phyloP scores from a whole-genome alignment of 352 stramenopile species.

The Aphanomyces astaci region DNA sequence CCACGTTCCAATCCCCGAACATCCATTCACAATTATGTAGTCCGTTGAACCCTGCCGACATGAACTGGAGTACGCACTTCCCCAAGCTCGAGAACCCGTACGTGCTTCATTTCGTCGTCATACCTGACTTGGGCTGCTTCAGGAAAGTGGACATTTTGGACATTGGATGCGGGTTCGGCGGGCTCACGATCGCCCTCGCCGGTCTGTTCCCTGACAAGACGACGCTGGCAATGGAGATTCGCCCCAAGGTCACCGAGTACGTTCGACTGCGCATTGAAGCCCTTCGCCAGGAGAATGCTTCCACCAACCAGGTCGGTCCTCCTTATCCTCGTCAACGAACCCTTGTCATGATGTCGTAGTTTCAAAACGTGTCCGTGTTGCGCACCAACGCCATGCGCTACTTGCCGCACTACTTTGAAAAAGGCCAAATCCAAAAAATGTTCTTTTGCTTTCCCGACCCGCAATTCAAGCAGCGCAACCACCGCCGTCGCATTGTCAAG shows the following conservation, averaged over 20 bases:
- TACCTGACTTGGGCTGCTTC: too few relatives aligned
- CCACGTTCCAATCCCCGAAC: background rate
- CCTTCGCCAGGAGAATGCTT: constrained; percentile 62
- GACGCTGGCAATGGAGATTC: constrained; percentile 96
- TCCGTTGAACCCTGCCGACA: constrained; percentile 72
- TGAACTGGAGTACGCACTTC: constrained; percentile 94
- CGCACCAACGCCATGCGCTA: constrained; percentile 96
- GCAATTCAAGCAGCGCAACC: constrained; percentile 98
- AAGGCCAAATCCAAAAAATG: constrained; percentile 90
- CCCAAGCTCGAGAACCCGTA: constrained; percentile 73
- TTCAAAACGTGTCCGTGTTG: constrained; percentile 94
- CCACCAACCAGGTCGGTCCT: constrained; percentile 27
- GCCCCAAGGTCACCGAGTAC: constrained; percentile 92
- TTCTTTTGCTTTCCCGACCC: constrained; percentile 99
- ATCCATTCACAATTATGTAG: constrained; percentile 28
- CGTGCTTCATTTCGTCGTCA: constrained; percentile 21
- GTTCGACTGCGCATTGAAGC: constrained; percentile 87
- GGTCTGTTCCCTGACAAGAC: constrained; percentile 89
- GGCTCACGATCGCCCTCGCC: constrained; percentile 91
- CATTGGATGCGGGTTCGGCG: constrained; percentile 96
- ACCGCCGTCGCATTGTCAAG: constrained; percentile 89
- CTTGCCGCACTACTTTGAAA: constrained; percentile 75
- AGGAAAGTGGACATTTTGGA: constrained; percentile 91
- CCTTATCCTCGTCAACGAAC: background rate
- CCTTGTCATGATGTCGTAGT: constrained; percentile 40